A percentile compares a stretch with the other conserved stretches of the same genome.
Conservation (phyloP, 2,329 filamentous ascomycete species). For the Sporothrix luriei region DNA sequence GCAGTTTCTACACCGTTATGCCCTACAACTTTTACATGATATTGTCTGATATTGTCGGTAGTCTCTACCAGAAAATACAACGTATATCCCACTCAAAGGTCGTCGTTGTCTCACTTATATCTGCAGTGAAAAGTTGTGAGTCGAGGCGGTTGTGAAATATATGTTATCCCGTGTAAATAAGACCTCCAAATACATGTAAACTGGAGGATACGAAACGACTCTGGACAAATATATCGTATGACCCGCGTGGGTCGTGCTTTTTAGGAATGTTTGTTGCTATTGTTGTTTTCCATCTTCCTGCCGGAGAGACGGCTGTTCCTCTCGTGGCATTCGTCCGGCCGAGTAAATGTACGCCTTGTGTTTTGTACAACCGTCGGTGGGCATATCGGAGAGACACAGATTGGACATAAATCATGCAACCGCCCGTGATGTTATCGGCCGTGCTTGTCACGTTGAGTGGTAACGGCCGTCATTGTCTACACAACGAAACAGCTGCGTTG, state of each 20-base stretch:
- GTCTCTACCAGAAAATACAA: too few relatives aligned
- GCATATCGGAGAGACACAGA: conserved; percentile 1
- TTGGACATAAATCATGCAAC: not conserved
- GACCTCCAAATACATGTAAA: conserved; percentile 3
- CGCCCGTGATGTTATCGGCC: not conserved
- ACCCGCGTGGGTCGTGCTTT: not conserved
- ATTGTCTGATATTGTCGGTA: too few relatives aligned
- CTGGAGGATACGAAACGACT: not conserved
- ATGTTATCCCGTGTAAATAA: not conserved
- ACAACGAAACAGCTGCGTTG: not conserved
- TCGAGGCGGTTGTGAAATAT: not conserved
- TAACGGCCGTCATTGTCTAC: not conserved
- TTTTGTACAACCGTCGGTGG: not conserved
- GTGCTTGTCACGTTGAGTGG: not conserved
- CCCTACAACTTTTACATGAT: too few relatives aligned
- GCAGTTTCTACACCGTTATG: too few relatives aligned
- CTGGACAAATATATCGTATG: not conserved
- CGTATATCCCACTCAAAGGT: too few relatives aligned
- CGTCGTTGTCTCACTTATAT: not conserved
- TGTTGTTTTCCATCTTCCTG: not conserved
- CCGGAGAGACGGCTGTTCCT: too few relatives aligned
- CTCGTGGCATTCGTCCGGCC: not conserved
- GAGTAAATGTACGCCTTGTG: not conserved
- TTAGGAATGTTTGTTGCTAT: not conserved
- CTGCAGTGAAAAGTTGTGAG: not conserved